phyloP scores from a whole-genome alignment of 495 filamentous ascomycete genomes.

The Friedmanniomyces endolithicus region DNA sequence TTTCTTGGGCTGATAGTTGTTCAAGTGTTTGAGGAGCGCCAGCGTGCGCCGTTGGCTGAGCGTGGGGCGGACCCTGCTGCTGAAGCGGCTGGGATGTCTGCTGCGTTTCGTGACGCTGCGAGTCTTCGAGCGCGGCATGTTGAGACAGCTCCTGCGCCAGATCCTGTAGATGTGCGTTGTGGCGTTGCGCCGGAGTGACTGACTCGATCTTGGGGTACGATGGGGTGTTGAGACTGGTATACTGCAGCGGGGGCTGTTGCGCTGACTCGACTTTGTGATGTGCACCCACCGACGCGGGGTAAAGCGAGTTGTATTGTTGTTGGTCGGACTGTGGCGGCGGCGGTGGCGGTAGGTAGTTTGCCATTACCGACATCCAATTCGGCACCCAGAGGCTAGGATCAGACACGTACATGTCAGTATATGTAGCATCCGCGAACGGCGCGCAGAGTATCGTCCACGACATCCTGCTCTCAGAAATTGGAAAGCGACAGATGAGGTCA shows the following conservation, averaged over 20 bases:
- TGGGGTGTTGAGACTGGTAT: conserved; percentile 9
- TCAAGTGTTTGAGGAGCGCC: not conserved
- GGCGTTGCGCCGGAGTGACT: not conserved
- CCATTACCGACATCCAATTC: conserved; percentile 20
- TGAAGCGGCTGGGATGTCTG: conserved; percentile 11
- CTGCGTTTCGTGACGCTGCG: conserved; percentile 11
- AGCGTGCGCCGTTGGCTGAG: not conserved
- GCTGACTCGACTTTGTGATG: conserved; percentile 11
- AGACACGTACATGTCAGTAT: not conserved
- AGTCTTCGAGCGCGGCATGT: conserved; percentile 7
- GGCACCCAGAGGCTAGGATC: conserved; percentile 10
- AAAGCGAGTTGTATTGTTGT: conserved; percentile 18
- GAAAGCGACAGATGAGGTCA: not conserved
- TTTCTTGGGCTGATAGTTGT: not conserved
- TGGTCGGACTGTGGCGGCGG: conserved; percentile 17
- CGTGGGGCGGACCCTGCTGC: not conserved
- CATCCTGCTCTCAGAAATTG: not conserved
- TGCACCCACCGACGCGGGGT: conserved; percentile 11
- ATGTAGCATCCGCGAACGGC: not conserved
- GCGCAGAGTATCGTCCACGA: not conserved
- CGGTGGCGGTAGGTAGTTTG: conserved; percentile 21
- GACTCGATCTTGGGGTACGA: conserved; percentile 19
- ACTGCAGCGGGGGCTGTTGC: conserved; percentile 8
- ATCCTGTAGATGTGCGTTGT: conserved; percentile 1
- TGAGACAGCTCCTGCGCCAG: conserved; percentile 8